Evolutionary conservation across 1,284 basidiomycete species (phyloP).

Genomic region (Bondarzewia mesenterica): DNA sequence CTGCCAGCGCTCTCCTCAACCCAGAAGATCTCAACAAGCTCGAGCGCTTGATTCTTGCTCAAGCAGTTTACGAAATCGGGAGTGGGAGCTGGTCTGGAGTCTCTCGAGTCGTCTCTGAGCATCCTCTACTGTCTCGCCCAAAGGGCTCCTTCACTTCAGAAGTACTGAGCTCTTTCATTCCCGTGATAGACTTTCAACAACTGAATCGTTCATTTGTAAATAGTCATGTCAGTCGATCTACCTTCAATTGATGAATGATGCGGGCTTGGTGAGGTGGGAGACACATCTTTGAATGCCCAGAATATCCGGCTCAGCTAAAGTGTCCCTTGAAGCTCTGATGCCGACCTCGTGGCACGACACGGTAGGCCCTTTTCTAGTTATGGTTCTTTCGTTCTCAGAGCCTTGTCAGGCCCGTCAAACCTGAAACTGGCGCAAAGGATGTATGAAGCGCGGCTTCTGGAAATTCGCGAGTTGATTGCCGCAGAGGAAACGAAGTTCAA

Average conservation of each 20-base stretch:
- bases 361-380: slow-evolving; percentile 16
- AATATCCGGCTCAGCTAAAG: not conserved
- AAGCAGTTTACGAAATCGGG: slow-evolving; percentile 82
- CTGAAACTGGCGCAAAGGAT: slow-evolving; percentile 65
- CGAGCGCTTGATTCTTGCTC: slow-evolving; percentile 71
- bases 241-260: slow-evolving; percentile 56
- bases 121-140: slow-evolving; percentile 58
- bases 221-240: slow-evolving; percentile 68
- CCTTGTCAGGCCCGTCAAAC: slow-evolving; percentile 37
- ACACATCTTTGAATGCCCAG: not conserved
- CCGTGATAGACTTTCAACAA: slow-evolving; percentile 14
- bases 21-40: slow-evolving; percentile 33
- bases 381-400: slow-evolving; percentile 4
- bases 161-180: slow-evolving; percentile 32
- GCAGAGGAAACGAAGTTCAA: slow-evolving; percentile 73
- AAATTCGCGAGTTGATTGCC: slow-evolving; percentile 62
- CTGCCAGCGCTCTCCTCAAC: not conserved
- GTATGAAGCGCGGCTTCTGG: slow-evolving; percentile 60
- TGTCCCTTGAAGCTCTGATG: slow-evolving; percentile 29
- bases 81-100: slow-evolving; percentile 64
- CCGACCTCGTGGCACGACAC: slow-evolving; percentile 28
- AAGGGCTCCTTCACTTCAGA: slow-evolving; percentile 59
- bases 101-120: slow-evolving; percentile 56
- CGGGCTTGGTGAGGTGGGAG: slow-evolving; percentile 63
- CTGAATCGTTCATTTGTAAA: slow-evolving; percentile 12